Evolutionary conservation across 1,284 basidiomycete genomes (phyloP).

Genomic region (Ustilago esculenta): DNA sequence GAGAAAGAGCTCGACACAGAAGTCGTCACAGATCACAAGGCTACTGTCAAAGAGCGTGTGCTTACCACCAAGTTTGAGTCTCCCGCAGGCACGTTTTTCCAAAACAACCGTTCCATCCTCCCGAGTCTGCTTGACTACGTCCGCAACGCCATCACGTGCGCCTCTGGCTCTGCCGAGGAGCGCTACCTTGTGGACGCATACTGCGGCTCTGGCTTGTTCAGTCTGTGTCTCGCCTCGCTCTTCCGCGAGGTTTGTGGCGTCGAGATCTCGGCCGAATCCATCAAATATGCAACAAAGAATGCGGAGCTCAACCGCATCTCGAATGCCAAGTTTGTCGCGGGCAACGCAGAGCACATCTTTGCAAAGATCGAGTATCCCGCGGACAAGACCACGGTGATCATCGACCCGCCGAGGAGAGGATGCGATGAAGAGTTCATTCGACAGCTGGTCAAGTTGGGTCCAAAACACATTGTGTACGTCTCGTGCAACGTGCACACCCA

Average conservation of each 20-base stretch:
- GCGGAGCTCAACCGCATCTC: slow-evolving; percentile 76
- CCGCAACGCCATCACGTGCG: slow-evolving; percentile 64
- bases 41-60: slow-evolving; percentile 83
- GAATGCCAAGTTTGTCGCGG: slow-evolving; percentile 71
- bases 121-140: slow-evolving; percentile 84
- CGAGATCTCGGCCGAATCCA: slow-evolving; percentile 79
- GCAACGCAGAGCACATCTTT: slow-evolving; percentile 72
- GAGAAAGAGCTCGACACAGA: slow-evolving; percentile 41
- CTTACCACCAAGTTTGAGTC: slow-evolving; percentile 86
- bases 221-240: slow-evolving; percentile 81
- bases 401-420: slow-evolving; percentile 57
- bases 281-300: slow-evolving; percentile 82
- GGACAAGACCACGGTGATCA: slow-evolving; percentile 72
- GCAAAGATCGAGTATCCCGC: slow-evolving; percentile 74
- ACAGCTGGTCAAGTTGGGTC: slow-evolving; percentile 61
- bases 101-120: slow-evolving; percentile 96
- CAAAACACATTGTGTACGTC: slow-evolving; percentile 63
- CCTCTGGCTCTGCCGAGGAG: slow-evolving; percentile 1
- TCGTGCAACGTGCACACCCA: slow-evolving; percentile 80
- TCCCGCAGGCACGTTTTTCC: slow-evolving; percentile 85
- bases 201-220: slow-evolving; percentile 83
- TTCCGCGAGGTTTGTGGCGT: slow-evolving; percentile 88
- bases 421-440: slow-evolving; percentile 62
- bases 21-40: slow-evolving; percentile 80
- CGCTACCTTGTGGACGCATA: slow-evolving; percentile 65